A percentile compares a stretch with the other conserved stretches of the same genome.
phyloP scores from a whole-genome alignment of 805 yeast genomes.

The Lachancea sp. region DNA sequence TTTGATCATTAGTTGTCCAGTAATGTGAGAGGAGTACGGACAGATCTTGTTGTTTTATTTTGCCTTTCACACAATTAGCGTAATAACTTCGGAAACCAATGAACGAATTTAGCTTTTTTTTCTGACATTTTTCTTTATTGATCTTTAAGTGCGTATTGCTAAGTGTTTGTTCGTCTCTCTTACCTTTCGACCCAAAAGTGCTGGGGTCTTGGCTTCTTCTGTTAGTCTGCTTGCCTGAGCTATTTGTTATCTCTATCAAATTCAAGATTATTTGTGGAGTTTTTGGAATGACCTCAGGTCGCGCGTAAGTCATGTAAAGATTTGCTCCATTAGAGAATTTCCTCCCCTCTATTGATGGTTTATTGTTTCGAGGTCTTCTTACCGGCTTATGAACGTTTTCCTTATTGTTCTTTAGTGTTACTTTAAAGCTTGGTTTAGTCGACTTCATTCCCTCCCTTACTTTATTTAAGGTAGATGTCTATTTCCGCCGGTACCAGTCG shows the following conservation, averaged over 20 bases:
- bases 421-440: conserved; percentile 7
- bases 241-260: background rate
- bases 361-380: background rate
- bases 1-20: conserved; percentile 18
- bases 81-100: conserved; percentile 26
- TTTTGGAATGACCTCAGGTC: conserved; percentile 1
- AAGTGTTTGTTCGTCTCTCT: background rate
- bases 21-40: conserved; percentile 18
- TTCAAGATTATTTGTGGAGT: conserved; percentile 3
- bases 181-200: background rate
- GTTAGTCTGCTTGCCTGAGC: background rate
- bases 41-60: conserved; percentile 17
- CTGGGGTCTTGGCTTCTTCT: background rate
- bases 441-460: conserved; percentile 1
- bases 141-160: background rate
- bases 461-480: background rate
- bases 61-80: conserved; percentile 21
- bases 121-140: background rate
- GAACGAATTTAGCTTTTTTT: conserved; percentile 19
- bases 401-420: background rate
- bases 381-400: background rate
- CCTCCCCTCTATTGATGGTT: background rate
- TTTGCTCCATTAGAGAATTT: background rate
- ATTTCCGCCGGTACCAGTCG: background rate
- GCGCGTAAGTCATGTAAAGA: conserved; percentile 5